These are phyloP conservation scores for Ceratocystis diversiconidia DNA, from an alignment of 2,329 filamentous ascomycete genomes.

Conservation along the genomic window DNA sequence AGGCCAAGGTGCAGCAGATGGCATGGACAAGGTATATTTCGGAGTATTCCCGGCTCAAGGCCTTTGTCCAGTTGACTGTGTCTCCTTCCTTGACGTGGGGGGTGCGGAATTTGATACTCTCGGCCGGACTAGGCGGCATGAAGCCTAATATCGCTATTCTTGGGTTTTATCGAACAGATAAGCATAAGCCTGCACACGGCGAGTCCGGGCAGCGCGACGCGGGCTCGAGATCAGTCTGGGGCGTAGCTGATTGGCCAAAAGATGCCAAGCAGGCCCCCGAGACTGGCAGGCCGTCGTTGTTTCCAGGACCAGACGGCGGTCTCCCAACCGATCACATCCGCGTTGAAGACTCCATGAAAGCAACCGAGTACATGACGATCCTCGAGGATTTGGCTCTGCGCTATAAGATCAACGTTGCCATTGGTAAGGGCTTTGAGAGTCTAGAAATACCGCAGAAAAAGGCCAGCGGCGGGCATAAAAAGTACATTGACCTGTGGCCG, in stretches of 20 bases:
- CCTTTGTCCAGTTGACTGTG: constrained; percentile 76
- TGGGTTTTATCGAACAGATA: constrained; percentile 67
- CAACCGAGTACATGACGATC: constrained; percentile 65
- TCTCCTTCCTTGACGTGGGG: constrained; percentile 76
- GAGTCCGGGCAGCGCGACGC: not conserved
- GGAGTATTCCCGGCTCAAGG: constrained; percentile 73
- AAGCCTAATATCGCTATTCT: constrained; percentile 74
- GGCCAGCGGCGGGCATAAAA: constrained; percentile 42
- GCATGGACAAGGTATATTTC: constrained; percentile 74
- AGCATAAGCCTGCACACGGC: constrained; percentile 32
- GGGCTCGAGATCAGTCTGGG: not conserved
- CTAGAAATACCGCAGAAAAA: constrained; percentile 55
- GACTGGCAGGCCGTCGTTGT: too few relatives aligned
- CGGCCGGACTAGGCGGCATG: constrained; percentile 75
- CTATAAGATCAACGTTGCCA: constrained; percentile 68
- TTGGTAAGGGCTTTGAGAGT: constrained; percentile 66
- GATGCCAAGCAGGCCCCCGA: too few relatives aligned
- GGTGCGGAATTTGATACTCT: constrained; percentile 65
- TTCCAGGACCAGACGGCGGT: constrained; percentile 29
- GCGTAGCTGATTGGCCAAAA: not conserved
- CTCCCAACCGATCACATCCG: constrained; percentile 57
- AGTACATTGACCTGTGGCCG: constrained; percentile 78
- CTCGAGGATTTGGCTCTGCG: constrained; percentile 67
- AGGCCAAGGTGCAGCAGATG: constrained; percentile 66
- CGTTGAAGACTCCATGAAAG: constrained; percentile 52